These are phyloP conservation scores for Trypethelium eluteriae DNA, from an alignment of 495 filamentous ascomycete species.

Conservation along the genomic window DNA sequence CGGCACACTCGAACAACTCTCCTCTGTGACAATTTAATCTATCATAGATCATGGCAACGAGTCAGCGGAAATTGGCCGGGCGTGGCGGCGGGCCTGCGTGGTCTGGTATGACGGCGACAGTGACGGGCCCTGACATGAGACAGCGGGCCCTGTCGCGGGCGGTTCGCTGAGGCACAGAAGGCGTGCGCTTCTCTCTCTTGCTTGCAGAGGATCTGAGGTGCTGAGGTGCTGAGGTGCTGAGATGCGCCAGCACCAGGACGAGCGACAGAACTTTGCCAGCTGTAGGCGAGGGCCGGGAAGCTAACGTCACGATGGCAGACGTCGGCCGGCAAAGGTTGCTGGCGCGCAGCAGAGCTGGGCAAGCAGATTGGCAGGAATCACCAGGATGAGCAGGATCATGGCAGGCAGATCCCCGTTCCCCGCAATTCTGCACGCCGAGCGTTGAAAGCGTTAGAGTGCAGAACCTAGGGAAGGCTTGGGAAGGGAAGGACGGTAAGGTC, in stretches of 20 bases:
- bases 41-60: not conserved
- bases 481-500: too few species aligned
- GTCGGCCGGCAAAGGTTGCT: constrained; percentile 4
- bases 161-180: not conserved
- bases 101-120: not conserved
- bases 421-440: not conserved
- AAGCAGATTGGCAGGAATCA: not conserved
- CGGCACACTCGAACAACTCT: not conserved
- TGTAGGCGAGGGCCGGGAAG: not conserved
- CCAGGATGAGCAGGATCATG: not conserved
- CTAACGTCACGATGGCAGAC: not conserved
- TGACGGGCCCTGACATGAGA: not conserved
- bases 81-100: not conserved
- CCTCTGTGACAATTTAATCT: constrained; percentile 2
- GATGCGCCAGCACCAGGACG: not conserved
- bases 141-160: not conserved
- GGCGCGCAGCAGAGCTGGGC: not conserved
- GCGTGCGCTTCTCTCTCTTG: too few species aligned
- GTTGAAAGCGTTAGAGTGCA: not conserved
- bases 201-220: too few species aligned
- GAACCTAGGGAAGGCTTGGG: too few species aligned
- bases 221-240: not conserved
- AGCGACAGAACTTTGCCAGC: not conserved
- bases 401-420: not conserved
- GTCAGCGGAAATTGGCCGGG: constrained; percentile 2